These are phyloP conservation scores for Penicillium sclerotigenum DNA, from an alignment of 2,329 filamentous ascomycete species.

Conservation along the genomic window DNA sequence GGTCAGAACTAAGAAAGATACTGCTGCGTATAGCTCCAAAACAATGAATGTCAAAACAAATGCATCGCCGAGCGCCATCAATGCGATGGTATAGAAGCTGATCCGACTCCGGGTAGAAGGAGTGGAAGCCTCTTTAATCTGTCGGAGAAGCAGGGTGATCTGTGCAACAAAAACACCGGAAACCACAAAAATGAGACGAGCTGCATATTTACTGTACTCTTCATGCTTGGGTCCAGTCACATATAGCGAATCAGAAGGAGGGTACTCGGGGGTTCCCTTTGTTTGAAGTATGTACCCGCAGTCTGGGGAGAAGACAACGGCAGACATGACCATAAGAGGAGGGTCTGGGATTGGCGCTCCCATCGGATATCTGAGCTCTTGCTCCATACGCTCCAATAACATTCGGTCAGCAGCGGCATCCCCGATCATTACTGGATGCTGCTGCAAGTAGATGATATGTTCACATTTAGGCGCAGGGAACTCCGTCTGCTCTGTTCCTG, in stretches of 20 bases:
- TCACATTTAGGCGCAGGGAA: conserved; percentile 75
- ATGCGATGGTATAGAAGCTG: conserved; percentile 62
- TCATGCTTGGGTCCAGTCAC: conserved; percentile 58
- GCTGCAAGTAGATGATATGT: conserved; percentile 79
- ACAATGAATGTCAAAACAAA: conserved; percentile 57
- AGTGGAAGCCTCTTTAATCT: conserved; percentile 63
- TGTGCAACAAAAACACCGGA: conserved; percentile 51
- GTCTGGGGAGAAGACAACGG: conserved; percentile 62
- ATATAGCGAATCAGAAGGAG: conserved; percentile 52
- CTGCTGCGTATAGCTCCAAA: conserved; percentile 54
- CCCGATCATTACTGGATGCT: conserved; percentile 41
- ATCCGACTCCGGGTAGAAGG: conserved; percentile 62
- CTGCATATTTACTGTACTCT: conserved; percentile 51
- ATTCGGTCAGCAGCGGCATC: conserved; percentile 30
- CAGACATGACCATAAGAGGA: conserved; percentile 56
- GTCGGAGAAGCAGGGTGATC: conserved; percentile 56
- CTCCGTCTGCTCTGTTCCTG: conserved; percentile 48
- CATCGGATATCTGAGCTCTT: conserved; percentile 58
- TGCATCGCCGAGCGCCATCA: conserved; percentile 61
- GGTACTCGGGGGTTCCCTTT: conserved; percentile 55
- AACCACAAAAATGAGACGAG: conserved; percentile 54
- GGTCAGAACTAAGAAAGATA: conserved; percentile 55
- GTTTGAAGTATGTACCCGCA: conserved; percentile 64
- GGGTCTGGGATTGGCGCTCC: conserved; percentile 53
- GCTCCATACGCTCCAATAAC: conserved; percentile 53